Base-by-base conservation (phyloP, 805 yeast genomes). In the Metschnikowia borealis region DNA sequence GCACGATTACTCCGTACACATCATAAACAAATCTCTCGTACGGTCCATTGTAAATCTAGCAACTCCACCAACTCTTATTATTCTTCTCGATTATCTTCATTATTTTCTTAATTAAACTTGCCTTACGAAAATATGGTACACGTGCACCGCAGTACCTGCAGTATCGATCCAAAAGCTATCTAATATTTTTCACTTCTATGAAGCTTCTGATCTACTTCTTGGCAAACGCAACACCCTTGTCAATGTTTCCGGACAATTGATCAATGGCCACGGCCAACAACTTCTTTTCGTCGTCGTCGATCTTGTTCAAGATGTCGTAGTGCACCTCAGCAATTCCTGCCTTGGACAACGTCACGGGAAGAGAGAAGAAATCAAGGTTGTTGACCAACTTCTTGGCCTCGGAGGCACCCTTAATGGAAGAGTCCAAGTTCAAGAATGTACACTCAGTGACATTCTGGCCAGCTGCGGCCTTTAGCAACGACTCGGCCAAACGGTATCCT, bases 401-500 rank as follows among this genome's bases (percentile, higher is more conserved):
- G 6, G 65, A 52, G 40, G 80, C 82, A 54, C 86, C 85, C 48
- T 71, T 66, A 50, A 80, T 75, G 35, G 74, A 64, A 23, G 64
- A 50, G 61, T 82, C 81, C 62, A 81, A 69, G 58, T 77, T 73
- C 62, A 80, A 73, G 62, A 73, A 80, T 32, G 82, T 74, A 54
- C 82, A 78, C 59, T 79, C 80, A 35, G 77, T 71, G 29, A 69
- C 65, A 6, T 29, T 59, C 40, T 47, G 47, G 35, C 61, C 61
- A 15, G 43, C 31, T n/a, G 55, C 54, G 2, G 77, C 73, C 55
- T 62, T 62, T 59, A 73, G 64, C 51, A 73, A 69, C 59, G 75
- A 64, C 55, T 81, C 84, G 31, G 90, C 87, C 66, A 89, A 86
- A 59, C 84, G 79, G 75, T 80, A 88, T 34, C 96, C 97, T 34